These are phyloP conservation scores for Bipolaris victoriae DNA, from an alignment of 2,329 filamentous ascomycete species.

Conservation along the genomic window DNA sequence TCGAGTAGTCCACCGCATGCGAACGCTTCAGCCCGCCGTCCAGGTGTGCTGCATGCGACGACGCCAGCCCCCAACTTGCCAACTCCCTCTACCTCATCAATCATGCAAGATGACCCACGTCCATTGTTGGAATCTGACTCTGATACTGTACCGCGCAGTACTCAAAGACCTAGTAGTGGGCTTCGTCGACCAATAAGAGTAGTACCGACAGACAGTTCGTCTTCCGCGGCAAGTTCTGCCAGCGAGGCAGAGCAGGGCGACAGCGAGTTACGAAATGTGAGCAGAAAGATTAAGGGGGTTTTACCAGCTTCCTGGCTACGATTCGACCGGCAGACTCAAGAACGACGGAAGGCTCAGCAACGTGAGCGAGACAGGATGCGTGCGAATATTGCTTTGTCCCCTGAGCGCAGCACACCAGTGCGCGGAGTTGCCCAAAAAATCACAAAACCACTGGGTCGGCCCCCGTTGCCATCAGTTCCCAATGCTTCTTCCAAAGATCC, in stretches of 20 bases:
- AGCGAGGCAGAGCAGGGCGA: conserved; percentile 42
- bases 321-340: conserved; percentile 51
- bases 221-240: conserved; percentile 27
- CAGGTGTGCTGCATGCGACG: conserved; percentile 5
- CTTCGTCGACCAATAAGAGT: conserved; percentile 22
- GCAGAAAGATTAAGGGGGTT: conserved; percentile 55
- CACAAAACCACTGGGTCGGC: conserved; percentile 18
- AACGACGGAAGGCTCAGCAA: conserved; percentile 26
- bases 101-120: conserved; percentile 27
- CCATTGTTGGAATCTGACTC: conserved; percentile 27
- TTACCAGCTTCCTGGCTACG: conserved; percentile 59
- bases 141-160: conserved; percentile 25
- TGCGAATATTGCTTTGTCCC: conserved; percentile 20
- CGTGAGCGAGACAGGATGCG: conserved; percentile 25
- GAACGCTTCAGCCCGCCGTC: conserved; percentile 10
- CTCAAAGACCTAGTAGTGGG: conserved; percentile 19
- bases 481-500: conserved; percentile 23
- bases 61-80: conserved; percentile 30
- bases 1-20: conserved; percentile 39
- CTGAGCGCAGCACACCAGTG: conserved; percentile 35
- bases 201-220: conserved; percentile 28
- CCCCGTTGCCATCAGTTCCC: background rate
- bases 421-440: conserved; percentile 44
- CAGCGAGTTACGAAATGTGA: conserved; percentile 42
- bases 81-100: conserved; percentile 44